Base-by-base conservation (phyloP, 768 basidiomycete species). In the Coprinellus micaceus region DNA sequence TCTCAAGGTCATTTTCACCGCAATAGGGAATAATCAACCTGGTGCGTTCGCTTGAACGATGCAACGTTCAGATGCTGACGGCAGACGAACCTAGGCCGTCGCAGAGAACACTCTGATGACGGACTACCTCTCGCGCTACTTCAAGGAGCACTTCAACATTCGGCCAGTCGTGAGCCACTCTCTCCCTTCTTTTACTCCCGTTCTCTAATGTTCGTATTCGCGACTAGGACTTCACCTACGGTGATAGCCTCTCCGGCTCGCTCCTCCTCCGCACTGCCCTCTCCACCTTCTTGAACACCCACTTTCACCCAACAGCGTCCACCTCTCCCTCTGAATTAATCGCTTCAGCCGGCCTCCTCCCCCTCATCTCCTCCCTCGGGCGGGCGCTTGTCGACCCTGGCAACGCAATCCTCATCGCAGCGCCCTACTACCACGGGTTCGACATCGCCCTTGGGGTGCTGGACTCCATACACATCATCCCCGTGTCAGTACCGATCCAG, bases 391-490 rank as follows among this genome's bases (percentile, higher is more conserved):
- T 59, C 19, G 60, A 65, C 41, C 58, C 49, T 21, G 60, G 58
- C 29, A 54, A 61, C 22, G 62, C 60, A 12, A 47, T 61, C 19
- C 60, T 65, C 17, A 39, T 65, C 19, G 60, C 57, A 0, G 28
- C 56, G 4, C 64, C 64, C 1, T 65, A 65, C 44, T 65, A 61
- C 47, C 45, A 57, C 26, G 64, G 62, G n/a, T 65, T 63, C 39
- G 62, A 63, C 24, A 19, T 39, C 22, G 47, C 54, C 9, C 41
- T 65, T 21, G 44, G 30, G 2, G 21, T 52, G 17, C 58, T 50
- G 17, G 39, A 52, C 46, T 44, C 45, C 9, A 30, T 65, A 19
- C 44, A 25, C 13, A 24, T 59, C 7, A 51, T 63, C 12, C 53
- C 44, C 1, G 64, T 59, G 4, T 17, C 25, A 1, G 55, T 63